These are phyloP conservation scores for Aurantiochytrium sp. DNA, from an alignment of 108 stramenopile species.

Conservation along the genomic window DNA sequence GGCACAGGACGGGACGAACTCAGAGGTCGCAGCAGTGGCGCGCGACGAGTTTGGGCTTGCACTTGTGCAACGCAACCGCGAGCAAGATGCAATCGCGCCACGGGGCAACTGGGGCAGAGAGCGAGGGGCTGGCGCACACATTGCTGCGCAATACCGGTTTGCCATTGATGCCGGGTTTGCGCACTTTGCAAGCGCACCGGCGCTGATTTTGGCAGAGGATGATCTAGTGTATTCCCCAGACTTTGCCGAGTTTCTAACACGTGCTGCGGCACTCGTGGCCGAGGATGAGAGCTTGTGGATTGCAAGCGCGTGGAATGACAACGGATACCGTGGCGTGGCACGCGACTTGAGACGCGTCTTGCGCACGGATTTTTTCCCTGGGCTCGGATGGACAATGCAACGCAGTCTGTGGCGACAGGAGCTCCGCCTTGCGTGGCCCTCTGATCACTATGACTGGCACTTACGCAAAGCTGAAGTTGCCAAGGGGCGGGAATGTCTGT, in stretches of 20 bases:
- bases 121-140: neutral
- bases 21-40: neutral
- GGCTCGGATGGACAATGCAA: neutral
- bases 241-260: neutral
- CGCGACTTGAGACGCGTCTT: neutral
- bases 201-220: neutral
- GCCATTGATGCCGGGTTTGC: neutral
- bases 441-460: conserved; percentile 6
- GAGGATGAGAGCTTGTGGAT: neutral
- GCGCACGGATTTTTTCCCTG: conserved; percentile 2
- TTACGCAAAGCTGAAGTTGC: neutral
- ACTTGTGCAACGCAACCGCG: neutral
- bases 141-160: neutral
- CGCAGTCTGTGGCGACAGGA: neutral
- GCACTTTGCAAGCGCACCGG: neutral
- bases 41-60: neutral
- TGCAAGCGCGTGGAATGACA: conserved; percentile 21
- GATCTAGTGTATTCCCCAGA: neutral
- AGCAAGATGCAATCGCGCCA: neutral
- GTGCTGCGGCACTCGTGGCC: neutral
- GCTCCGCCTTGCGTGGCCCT: neutral
- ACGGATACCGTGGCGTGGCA: neutral
- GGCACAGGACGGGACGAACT: neutral
- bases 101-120: neutral
- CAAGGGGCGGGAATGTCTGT: neutral